Base-by-base conservation (phyloP, 805 yeast genomes). In the Kazachstania viticola region DNA sequence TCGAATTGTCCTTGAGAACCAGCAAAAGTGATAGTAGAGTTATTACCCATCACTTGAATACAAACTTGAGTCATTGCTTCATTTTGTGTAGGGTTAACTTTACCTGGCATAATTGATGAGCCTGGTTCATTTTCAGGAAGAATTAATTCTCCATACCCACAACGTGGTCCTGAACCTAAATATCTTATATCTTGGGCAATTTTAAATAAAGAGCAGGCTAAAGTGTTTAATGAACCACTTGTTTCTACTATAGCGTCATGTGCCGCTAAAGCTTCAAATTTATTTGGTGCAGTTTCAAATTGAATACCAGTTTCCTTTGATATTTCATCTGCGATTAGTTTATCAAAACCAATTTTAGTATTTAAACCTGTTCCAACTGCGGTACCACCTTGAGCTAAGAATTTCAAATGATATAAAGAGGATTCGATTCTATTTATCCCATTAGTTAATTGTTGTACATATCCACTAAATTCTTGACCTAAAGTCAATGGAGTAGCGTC, bases 1-100 rank as follows among this genome's bases (percentile, higher is more conserved):
- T 91, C 98, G 50, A 91, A 91, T 68, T 91, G 98, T 49, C 98
- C 98, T 25, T 94, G 82, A 24, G 98, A 96, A 55, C 98, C 98
- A 27, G 95, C 94, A 57, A 83, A 84, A 22, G 97, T 87, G 64
- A 91, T 82, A 42, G 95, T 75, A 28, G 95, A 64, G 64, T 91
- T 78, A 76, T 91, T 91, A 60, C 98, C 98, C 58, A 91, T 84
- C 17, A 91, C 96, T 70, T 91, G 98, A 42, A 91, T 74, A 58
- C 95, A 85, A 40, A 88, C 95, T 94, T 91, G 93, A 43, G 97
- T 91, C 59, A 91, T 67, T 34, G 98, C 98, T 71, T 91, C 98
- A 62, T 87, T 87, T 69, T 91, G 98, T 35, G 98, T 91, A 45
- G 98, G 98, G 73, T 91, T 91, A 42, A 91, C 96, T 68, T 91